Percentiles rank a stretch among this genome's conserved stretches.
These are phyloP conservation scores for Thyridium curvatum DNA, from an alignment of 2,329 filamentous ascomycete genomes.

Conservation along the genomic window DNA sequence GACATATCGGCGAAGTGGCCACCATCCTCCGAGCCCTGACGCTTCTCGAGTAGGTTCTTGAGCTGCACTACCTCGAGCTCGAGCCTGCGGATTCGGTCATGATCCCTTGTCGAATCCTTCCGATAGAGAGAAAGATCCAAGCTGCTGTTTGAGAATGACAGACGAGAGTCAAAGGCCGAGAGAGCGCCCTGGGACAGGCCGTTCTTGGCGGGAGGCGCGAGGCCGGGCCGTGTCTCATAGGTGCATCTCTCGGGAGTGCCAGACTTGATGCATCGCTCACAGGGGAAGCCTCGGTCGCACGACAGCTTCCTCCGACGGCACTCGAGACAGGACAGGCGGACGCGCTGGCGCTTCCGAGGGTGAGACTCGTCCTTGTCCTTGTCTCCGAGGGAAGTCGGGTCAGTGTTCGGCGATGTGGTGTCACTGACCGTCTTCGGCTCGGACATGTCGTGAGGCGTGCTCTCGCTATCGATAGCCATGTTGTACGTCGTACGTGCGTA, in stretches of 20 bases:
- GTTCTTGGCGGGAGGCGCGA: slow-evolving; percentile 33
- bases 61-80: slow-evolving; percentile 54
- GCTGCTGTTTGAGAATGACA: slow-evolving; percentile 32
- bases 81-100: slow-evolving; percentile 52
- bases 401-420: slow-evolving; percentile 6
- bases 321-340: slow-evolving; percentile 53
- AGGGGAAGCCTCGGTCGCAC: slow-evolving; percentile 55
- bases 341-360: slow-evolving; percentile 51
- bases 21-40: slow-evolving; percentile 38
- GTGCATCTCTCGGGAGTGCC: slow-evolving; percentile 54
- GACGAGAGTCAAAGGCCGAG: slow-evolving; percentile 35
- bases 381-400: slow-evolving; percentile 2
- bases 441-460: background rate
- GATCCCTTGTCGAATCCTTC: slow-evolving; percentile 38
- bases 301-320: slow-evolving; percentile 56
- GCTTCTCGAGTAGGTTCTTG: slow-evolving; percentile 42
- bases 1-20: slow-evolving; percentile 36
- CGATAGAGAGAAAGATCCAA: slow-evolving; percentile 23
- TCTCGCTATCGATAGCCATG: too few relatives aligned
- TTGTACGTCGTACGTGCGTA: too few relatives aligned
- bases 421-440: slow-evolving; percentile 6
- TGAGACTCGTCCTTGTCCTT: slow-evolving; percentile 9
- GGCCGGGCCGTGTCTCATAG: slow-evolving; percentile 45
- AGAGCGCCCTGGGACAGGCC: slow-evolving; percentile 36
- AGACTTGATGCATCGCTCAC: slow-evolving; percentile 56